Base-by-base conservation (phyloP, 208 protist genomes). In the Kentomonas sorsogonicus region DNA sequence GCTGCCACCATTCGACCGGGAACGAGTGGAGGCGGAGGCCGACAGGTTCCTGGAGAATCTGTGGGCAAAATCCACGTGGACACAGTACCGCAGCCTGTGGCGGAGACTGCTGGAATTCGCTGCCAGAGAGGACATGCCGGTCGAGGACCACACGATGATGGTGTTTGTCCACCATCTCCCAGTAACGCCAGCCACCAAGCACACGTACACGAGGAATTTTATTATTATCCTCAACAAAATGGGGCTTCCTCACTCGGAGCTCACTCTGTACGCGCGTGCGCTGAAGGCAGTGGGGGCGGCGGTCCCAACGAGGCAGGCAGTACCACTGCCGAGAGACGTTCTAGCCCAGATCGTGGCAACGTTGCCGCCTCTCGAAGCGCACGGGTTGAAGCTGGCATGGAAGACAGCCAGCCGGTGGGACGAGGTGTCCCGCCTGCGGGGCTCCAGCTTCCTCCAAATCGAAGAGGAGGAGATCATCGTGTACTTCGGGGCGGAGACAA, bases 361-460 rank as follows among this genome's bases (percentile, higher is more conserved):
- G 13, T 20, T 13, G 20, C 3, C 7, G 6, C 33, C 13, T 10
- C 7, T 22, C 6, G 33, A 25, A 1, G 34, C 23, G 25, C 30
- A 30, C 26, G 16, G 25, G 15, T 23, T 66, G 2, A 10, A 25
- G 5, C 51, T 66, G 2, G 40, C 51, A 22, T 66, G 60, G 60
- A 66, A 66, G 34, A 66, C 60, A 1, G 60, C 50, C 13, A 59
- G 51, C 22, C 48, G 60, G 20, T 66, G 52, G 60, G 31, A 56
- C 51, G 60, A 66, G 1, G 36, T 66, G 3, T 16, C 7, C 25
- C 50, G 52, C 0, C 23, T 59, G 5, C 10, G 16, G 11, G 0
- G 15, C 3, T 2, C 3, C 27, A 66, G 29, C 34, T 13, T 59
- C 25, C n/a, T 66, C 0, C n/a, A 9, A 0, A 9, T 40, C 11